Evolutionary conservation across 2,329 filamentous ascomycete species (phyloP).

Genomic region (Proliferodiscus dingleyae): DNA sequence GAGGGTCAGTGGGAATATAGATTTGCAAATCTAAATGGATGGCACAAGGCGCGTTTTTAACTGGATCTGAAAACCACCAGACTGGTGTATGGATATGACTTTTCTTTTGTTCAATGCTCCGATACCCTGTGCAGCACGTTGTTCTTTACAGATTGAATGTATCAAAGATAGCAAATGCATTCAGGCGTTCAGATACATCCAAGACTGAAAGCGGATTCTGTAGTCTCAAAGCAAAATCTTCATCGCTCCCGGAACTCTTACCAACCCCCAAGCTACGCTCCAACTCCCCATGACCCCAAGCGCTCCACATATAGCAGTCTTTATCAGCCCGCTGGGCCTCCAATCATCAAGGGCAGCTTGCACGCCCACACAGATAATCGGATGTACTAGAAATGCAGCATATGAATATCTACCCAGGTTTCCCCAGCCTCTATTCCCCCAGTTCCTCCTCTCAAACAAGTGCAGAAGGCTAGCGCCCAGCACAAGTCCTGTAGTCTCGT

Average conservation of each 20-base stretch:
- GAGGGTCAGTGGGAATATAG: too few relatives aligned
- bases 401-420: constrained; percentile 8
- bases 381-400: constrained; percentile 11
- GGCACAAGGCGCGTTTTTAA: too few relatives aligned
- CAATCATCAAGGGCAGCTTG: neutral
- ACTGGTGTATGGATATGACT: too few relatives aligned
- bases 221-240: neutral
- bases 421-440: constrained; percentile 8
- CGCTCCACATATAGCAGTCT: neutral
- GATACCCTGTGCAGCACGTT: too few relatives aligned
- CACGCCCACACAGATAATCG: constrained; percentile 4
- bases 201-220: too few relatives aligned
- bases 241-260: neutral
- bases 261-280: neutral
- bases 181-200: too few relatives aligned
- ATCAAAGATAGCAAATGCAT: too few relatives aligned
- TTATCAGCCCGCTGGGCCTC: neutral
- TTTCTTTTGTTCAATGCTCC: too few relatives aligned
- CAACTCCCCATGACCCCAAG: neutral
- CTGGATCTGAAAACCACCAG: too few relatives aligned
- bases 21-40: too few relatives aligned
- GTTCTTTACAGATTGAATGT: too few relatives aligned
- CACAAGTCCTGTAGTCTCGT: constrained; percentile 8
- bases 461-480: constrained; percentile 3
- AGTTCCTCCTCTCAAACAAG: constrained; percentile 3